Base-by-base conservation (phyloP, 306 rosid species). In the Morella rubra region DNA sequence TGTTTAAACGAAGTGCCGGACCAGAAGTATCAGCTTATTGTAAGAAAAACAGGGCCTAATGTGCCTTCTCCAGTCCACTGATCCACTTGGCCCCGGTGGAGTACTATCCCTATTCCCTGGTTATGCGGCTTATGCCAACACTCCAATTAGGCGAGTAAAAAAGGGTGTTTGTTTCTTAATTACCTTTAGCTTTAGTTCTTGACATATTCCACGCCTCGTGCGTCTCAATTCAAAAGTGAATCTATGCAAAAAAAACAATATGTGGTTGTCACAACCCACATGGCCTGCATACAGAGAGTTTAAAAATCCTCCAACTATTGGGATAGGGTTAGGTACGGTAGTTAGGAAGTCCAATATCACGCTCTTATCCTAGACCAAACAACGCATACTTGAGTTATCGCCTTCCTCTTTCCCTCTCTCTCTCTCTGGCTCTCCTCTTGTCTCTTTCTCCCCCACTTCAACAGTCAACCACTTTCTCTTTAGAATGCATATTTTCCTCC, bases 301-400 rank as follows among this genome's bases (percentile, higher is more conserved):
- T 65, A 66, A 60, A 72, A 75, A 42, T 0, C 42, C 81, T 77
- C 87, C 84, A 72, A 82, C 77, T 76, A 47, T 76, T 59, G 68
- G 67, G 80, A 78, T 73, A 40, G 73, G 85, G 91, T 88, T 86
- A 88, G 93, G 90, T 86, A 80, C 68, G 93, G 89, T 82, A 55
- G 96, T 91, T 88, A 75, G 81, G 81, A 81, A 84, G 87, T 88
- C 91, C 88, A 83, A 66, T 70, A 49, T 77, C 87, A 75, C 79
- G 52, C 85, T 37, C 80, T 55, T 53, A 58, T 77, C 11, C 54
- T 14, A 4, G 37, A 32, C 37, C 37, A 32, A 32, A 32, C 37
- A 32, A 32, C 37, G 37, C 37, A 2, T 32, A 32, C 37, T 32
- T 2, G 37, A 32, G 37, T 32, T 32, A 32, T 46, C 52, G 24